These are phyloP conservation scores for Elaphomyces granulatus DNA, from an alignment of 495 filamentous ascomycete species.

Conservation along the genomic window DNA sequence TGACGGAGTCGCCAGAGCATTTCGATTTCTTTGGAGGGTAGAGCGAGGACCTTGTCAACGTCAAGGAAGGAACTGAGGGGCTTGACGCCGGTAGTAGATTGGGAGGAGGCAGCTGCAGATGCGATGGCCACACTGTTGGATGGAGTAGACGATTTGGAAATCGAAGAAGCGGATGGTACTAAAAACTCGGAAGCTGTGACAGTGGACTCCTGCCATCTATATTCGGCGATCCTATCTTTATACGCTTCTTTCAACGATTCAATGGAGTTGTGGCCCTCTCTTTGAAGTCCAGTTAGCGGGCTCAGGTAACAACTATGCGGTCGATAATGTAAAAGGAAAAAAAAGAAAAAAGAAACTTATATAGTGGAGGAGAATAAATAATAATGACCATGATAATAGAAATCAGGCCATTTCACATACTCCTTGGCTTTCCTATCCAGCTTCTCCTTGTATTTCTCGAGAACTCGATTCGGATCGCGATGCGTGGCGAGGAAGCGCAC, in stretches of 20 bases:
- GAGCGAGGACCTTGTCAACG: constrained; percentile 52
- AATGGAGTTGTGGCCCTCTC: constrained; percentile 59
- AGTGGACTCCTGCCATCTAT: constrained; percentile 47
- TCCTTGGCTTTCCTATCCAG: constrained; percentile 69
- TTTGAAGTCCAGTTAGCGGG: too few species aligned
- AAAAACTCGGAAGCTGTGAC: constrained; percentile 36
- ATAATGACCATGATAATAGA: not conserved
- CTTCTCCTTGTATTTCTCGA: constrained; percentile 79
- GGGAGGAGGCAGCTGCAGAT: constrained; percentile 14
- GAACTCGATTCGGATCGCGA: constrained; percentile 42
- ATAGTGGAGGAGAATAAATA: too few species aligned
- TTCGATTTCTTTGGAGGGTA: constrained; percentile 72
- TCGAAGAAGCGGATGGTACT: constrained; percentile 3
- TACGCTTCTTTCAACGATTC: constrained; percentile 71
- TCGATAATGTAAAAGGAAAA: too few species aligned
- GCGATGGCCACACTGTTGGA: constrained; percentile 20
- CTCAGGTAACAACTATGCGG: constrained; percentile 5
- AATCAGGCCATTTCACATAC: constrained; percentile 23
- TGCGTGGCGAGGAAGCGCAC: constrained; percentile 73
- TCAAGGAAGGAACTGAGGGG: constrained; percentile 73
- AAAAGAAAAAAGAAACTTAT: too few species aligned
- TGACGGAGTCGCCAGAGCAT: constrained; percentile 87
- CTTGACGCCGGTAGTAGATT: constrained; percentile 46
- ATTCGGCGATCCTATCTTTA: constrained; percentile 58
- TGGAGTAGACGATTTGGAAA: constrained; percentile 13